Percentiles rank a stretch among this genome's conserved stretches.
phyloP scores from a whole-genome alignment of 2,329 filamentous ascomycete species.

The Pseudonectria foliicola region DNA sequence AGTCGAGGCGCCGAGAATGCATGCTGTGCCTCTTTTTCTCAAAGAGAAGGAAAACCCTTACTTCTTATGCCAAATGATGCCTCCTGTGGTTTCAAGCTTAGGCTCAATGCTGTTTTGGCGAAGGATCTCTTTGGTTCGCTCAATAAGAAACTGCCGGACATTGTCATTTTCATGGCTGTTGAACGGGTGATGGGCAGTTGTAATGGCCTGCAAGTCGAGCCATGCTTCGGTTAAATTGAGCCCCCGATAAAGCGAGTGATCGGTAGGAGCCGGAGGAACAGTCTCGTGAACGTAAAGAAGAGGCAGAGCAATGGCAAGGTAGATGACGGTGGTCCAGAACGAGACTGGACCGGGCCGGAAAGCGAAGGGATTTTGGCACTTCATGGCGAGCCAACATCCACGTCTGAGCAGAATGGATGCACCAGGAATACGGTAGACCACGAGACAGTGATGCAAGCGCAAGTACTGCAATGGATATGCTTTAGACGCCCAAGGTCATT shows the following conservation, averaged over 20 bases:
- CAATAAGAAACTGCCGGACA: slow-evolving; percentile 68
- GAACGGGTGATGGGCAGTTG: slow-evolving; percentile 74
- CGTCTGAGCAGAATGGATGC: no score
- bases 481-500: no score
- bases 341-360: slow-evolving; percentile 80
- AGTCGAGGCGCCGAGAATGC: no score
- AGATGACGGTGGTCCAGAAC: slow-evolving; percentile 67
- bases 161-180: slow-evolving; percentile 79
- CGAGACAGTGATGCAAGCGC: no score
- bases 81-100: slow-evolving; percentile 32
- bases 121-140: slow-evolving; percentile 64
- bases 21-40: not conserved
- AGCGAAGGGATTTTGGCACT: slow-evolving; percentile 51
- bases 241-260: slow-evolving; percentile 43
- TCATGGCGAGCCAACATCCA: no score
- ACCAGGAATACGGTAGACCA: slow-evolving; percentile 2
- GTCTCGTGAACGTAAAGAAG: slow-evolving; percentile 68
- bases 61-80: slow-evolving; percentile 21
- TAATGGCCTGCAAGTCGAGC: slow-evolving; percentile 72
- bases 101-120: slow-evolving; percentile 49
- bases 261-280: slow-evolving; percentile 59
- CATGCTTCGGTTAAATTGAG: slow-evolving; percentile 82
- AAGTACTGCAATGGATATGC: no score
- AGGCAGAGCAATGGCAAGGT: slow-evolving; percentile 68
- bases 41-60: slow-evolving; percentile 5